Base-by-base conservation (phyloP, 805 yeast genomes). In the Barnettozyma sucrosica region DNA sequence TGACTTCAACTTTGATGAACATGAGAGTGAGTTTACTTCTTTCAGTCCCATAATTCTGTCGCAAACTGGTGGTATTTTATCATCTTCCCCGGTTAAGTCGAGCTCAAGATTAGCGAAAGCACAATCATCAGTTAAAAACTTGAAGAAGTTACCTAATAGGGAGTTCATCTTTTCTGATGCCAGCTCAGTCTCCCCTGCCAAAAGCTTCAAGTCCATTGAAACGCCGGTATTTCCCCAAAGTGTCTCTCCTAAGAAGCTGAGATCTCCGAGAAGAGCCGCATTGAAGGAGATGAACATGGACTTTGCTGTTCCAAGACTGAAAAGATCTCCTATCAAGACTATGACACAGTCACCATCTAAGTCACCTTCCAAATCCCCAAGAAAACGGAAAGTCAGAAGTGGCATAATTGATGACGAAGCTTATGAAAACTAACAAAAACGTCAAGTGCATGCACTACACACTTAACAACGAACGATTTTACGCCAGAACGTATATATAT, bases 161-260 rank as follows among this genome's bases (percentile, higher is more conserved):
- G 21, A 18, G 18, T 19, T 24, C 6, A 26, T 28, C 4, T 19
- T 26, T 11, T 25, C 25, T n/a, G 30, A 39, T 16, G 42, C 3
- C 14, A 20, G 20, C 14, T 18, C 14, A 16, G 23, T 32, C 5
- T 52, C 56, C 3, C 58, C 58, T 13, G 47, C 48, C 45, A 51
- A 52, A 41, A 53, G 48, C 34, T 56, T 55, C 54, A 52, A 53
- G 42, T 51, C 49, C 16, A 49, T 49, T 28, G 55, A 53, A 23
- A 44, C 52, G 14, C 47, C 47, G 13, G 14, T 46, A 11, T 40
- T 45, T 46, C 45, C 41, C 28, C 38, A 38, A 11, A 44, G 48
- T n/a, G 44, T 41, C 3, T 50, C 53, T 9, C 51, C 54, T 30
- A 47, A 47, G 32, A 50, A 45, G 21, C 19, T 37, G 26, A 45